Evolutionary conservation across 2,329 filamentous ascomycete genomes (phyloP).

Genomic region (Uncinocarpus reesii): DNA sequence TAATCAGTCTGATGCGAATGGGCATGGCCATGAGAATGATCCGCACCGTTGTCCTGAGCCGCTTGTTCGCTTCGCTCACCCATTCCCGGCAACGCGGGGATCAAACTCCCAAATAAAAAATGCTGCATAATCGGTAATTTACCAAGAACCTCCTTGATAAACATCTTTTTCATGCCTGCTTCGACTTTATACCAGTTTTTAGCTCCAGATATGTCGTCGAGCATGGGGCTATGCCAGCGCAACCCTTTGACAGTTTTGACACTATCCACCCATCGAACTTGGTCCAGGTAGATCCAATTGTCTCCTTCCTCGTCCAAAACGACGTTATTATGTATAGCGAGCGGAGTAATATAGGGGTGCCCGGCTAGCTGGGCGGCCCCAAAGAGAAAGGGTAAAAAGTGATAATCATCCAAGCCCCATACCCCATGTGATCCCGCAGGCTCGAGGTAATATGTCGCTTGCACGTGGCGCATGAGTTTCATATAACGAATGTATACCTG

Average conservation of each 20-base stretch:
- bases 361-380: conserved; percentile 81
- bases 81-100: conserved; percentile 77
- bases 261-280: conserved; percentile 87
- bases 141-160: conserved; percentile 78
- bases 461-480: conserved; percentile 72
- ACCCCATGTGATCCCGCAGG: conserved; percentile 95
- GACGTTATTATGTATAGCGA: conserved; percentile 76
- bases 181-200: conserved; percentile 90
- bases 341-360: conserved; percentile 69
- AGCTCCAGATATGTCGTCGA: conserved; percentile 89
- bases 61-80: conserved; percentile 36
- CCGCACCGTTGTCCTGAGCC: conserved; percentile 38
- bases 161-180: conserved; percentile 93
- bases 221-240: conserved; percentile 95
- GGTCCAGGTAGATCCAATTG: conserved; percentile 83
- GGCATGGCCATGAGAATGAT: conserved; percentile 53
- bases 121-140: conserved; percentile 99
- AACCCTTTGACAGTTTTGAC: conserved; percentile 93
- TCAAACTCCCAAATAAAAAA: conserved; percentile 80
- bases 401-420: conserved; percentile 96
- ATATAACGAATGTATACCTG: conserved; percentile 75
- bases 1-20: conserved; percentile 50
- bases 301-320: conserved; percentile 74
- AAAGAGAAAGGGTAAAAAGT: conserved; percentile 91
- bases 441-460: conserved; percentile 91